Percentiles rank a stretch among this genome's conserved stretches.
phyloP scores from a whole-genome alignment of 1,284 basidiomycete genomes.

The Takashimella tepidaria region DNA sequence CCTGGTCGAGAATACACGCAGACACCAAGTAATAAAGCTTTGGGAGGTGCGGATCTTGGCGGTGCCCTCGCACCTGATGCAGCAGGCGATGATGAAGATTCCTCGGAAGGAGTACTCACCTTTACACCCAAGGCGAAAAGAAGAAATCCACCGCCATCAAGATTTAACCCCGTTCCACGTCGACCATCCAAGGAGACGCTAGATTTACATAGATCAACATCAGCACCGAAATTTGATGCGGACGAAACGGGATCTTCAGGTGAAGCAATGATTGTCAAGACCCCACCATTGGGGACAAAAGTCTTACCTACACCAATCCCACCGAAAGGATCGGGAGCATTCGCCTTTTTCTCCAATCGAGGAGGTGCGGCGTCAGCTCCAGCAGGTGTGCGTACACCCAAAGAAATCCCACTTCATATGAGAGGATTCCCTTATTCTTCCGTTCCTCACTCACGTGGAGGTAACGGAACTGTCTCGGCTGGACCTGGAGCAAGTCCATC shows the following conservation, averaged over 20 bases:
- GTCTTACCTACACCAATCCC: conserved; percentile 2
- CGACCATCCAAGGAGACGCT: conserved; percentile 37
- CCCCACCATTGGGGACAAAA: conserved; percentile 22
- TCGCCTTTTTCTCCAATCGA: conserved; percentile 30
- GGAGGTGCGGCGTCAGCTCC: background rate
- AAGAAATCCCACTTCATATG: background rate
- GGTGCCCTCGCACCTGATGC: conserved; percentile 15
- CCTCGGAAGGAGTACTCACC: conserved; percentile 51
- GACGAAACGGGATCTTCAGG: conserved; percentile 38
- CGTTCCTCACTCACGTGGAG: background rate
- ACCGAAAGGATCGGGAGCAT: conserved; percentile 31
- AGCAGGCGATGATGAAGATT: conserved; percentile 26
- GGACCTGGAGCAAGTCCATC: background rate
- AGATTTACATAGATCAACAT: conserved; percentile 30
- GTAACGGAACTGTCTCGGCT: background rate
- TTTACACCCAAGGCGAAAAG: conserved; percentile 46
- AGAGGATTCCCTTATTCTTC: background rate
- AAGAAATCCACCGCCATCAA: conserved; percentile 46
- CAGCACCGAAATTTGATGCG: conserved; percentile 33
- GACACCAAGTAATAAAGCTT: conserved; percentile 20
- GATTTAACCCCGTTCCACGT: conserved; percentile 36
- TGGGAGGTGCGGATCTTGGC: conserved; percentile 44
- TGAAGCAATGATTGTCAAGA: conserved; percentile 26
- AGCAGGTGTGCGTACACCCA: background rate
- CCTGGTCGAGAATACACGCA: conserved; percentile 35